Conservation (phyloP, 108 stramenopile genomes). For the Aurantiochytrium sp. region DNA sequence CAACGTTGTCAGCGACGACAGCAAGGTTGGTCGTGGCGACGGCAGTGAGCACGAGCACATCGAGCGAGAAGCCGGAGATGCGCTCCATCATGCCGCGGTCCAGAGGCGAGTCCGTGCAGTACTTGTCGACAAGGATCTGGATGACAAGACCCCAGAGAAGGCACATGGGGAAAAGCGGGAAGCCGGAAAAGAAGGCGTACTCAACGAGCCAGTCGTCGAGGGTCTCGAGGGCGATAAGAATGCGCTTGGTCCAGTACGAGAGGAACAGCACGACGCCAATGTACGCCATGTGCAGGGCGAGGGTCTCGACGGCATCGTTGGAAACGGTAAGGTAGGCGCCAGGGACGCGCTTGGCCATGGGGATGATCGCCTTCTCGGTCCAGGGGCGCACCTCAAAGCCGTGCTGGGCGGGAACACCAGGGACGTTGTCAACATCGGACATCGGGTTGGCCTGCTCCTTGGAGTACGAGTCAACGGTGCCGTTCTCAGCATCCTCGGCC, state of each 20-base stretch:
- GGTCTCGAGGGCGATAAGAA: background rate
- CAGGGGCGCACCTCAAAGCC: background rate
- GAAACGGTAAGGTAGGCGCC: background rate
- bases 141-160: background rate
- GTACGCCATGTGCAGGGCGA: background rate
- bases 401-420: too few relatives aligned
- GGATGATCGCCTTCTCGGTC: background rate
- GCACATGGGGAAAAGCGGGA: slow-evolving; percentile 16
- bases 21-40: background rate
- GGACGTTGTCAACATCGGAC: too few relatives aligned
- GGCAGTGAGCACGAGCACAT: slow-evolving; percentile 8
- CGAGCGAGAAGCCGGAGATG: background rate
- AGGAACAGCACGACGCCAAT: background rate
- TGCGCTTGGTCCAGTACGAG: background rate
- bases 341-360: background rate
- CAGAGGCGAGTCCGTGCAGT: background rate
- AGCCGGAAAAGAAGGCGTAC: slow-evolving; percentile 14
- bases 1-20: background rate
- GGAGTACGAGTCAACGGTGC: background rate
- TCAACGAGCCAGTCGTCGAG: background rate
- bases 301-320: background rate
- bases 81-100: slow-evolving; percentile 16
- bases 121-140: background rate
- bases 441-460: background rate
- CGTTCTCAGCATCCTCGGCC: background rate